A percentile compares a stretch with the other conserved stretches of the same genome.
Evolutionary conservation across 257 asterid genomes (phyloP).

Genomic region (Salvia miltiorrhiza): DNA sequence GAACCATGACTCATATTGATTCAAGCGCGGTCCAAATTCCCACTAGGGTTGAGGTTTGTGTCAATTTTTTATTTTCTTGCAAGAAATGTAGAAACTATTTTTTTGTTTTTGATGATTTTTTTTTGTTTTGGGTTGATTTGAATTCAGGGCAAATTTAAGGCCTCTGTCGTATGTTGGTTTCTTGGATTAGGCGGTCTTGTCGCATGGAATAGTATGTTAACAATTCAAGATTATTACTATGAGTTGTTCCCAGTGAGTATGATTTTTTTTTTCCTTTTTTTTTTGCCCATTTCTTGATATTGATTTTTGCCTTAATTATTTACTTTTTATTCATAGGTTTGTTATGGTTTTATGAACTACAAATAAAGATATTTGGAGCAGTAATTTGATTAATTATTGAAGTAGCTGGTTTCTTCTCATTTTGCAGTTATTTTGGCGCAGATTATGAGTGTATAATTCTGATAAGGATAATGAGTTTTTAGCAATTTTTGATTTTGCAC

Average conservation of each 20-base stretch:
- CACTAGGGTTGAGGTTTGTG: conserved; percentile 69
- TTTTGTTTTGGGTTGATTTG: background rate
- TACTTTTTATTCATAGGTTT: no score
- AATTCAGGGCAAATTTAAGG: conserved; percentile 60
- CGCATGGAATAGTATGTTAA: conserved; percentile 77
- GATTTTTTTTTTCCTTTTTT: no score
- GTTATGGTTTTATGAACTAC: no score
- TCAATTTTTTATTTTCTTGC: background rate
- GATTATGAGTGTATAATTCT: no score
- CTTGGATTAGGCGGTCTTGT: conserved; percentile 81
- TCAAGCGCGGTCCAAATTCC: conserved; percentile 29
- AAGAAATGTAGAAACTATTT: background rate
- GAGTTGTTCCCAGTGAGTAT: conserved; percentile 56
- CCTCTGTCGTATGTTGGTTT: conserved; percentile 60
- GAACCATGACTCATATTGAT: conserved; percentile 20
- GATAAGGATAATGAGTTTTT: no score
- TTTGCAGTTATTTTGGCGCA: no score
- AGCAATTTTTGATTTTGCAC: no score
- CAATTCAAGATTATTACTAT: conserved; percentile 72
- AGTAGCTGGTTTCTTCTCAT: no score
- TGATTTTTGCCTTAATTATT: no score
- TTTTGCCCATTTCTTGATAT: no score
- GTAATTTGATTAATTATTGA: no score
- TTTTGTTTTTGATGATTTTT: background rate
- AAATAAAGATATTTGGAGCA: no score